phyloP scores from a whole-genome alignment of 1,284 basidiomycete species.

The Phylloporus gajari region DNA sequence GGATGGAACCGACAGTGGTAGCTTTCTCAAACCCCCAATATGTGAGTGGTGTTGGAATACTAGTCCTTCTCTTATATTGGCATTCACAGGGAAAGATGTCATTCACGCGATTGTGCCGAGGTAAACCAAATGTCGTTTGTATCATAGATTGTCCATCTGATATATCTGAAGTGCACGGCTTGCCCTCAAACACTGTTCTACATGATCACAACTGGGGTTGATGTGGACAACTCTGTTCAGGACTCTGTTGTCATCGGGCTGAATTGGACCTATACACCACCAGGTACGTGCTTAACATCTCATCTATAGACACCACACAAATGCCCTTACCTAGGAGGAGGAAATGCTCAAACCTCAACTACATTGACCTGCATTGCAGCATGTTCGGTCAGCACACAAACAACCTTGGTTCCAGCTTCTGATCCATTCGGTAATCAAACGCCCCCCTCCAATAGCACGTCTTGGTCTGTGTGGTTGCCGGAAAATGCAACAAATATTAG shows the following conservation, averaged over 20 bases:
- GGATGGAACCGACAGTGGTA: neutral
- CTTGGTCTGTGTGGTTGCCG: conserved; percentile 14
- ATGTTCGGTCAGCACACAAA: neutral
- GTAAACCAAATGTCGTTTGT: neutral
- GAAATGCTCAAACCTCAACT: neutral
- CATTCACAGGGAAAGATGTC: neutral
- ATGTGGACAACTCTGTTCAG: neutral
- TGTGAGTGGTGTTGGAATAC: neutral
- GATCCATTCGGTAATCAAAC: neutral
- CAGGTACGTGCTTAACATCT: neutral
- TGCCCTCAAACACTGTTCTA: neutral
- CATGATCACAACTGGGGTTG: neutral
- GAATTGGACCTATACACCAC: neutral
- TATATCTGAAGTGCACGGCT: neutral
- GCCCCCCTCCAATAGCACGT: no score
- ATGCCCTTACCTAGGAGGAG: neutral
- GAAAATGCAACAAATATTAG: conserved; percentile 4
- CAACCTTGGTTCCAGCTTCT: neutral
- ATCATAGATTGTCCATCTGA: neutral
- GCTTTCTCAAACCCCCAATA: neutral
- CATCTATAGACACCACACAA: no score
- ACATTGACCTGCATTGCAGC: neutral
- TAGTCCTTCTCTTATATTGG: neutral
- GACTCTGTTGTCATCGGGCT: neutral
- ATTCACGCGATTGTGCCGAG: no score